phyloP scores from a whole-genome alignment of 768 basidiomycete species.

The Imleria badia region DNA sequence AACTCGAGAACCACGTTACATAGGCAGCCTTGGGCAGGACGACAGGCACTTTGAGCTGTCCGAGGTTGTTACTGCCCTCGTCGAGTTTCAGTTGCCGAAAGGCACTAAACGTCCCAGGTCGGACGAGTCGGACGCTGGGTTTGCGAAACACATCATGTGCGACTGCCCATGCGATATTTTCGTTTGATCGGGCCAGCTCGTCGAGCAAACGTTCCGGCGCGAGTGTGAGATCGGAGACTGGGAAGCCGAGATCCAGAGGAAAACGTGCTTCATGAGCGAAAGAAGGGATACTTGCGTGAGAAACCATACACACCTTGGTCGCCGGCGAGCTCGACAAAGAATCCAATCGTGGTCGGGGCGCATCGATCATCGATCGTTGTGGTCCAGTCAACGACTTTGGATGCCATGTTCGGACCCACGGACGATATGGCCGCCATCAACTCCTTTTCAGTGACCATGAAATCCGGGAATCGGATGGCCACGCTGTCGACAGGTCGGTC shows the following conservation, averaged over 20 bases:
- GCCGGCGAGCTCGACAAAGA: conserved; percentile 1
- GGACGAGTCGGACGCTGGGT: conserved; percentile 22
- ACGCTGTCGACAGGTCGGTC: background rate
- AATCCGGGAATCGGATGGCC: conserved; percentile 4
- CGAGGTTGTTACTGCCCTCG: background rate
- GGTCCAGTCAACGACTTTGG: conserved; percentile 11
- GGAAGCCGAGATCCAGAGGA: too few relatives aligned
- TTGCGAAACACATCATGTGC: background rate
- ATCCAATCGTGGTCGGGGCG: conserved; percentile 2
- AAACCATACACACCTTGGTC: background rate
- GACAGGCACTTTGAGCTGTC: background rate
- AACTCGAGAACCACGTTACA: background rate
- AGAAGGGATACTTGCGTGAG: background rate
- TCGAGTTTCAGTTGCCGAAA: conserved; percentile 14
- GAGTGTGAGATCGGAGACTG: background rate
- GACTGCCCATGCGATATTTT: background rate
- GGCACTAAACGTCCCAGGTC: conserved; percentile 18
- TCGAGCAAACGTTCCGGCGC: conserved; percentile 7
- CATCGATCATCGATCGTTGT: conserved; percentile 1
- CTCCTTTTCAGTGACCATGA: conserved; percentile 11
- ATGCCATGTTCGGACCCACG: background rate
- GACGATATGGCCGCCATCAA: conserved; percentile 4
- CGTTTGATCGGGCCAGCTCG: background rate
- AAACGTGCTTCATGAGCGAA: background rate
- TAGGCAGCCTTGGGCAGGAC: background rate